Conservation (phyloP, 169 alveolate species). For the Theileria sp. region DNA sequence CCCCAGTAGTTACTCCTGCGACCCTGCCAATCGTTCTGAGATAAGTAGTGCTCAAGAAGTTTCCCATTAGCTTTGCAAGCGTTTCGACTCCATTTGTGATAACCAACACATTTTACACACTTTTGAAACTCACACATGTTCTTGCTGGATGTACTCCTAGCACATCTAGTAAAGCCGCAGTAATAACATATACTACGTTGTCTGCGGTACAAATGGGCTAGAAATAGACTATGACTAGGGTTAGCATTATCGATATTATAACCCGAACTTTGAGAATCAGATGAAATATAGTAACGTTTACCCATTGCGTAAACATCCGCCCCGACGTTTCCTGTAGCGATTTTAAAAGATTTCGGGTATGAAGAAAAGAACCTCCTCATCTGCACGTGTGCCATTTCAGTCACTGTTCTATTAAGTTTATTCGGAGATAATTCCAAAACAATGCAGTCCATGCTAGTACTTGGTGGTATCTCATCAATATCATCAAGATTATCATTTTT, state of each 20-base stretch:
- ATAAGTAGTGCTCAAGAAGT: slow-evolving; percentile 28
- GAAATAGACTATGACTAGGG: slow-evolving; percentile 24
- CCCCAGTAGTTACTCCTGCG: slow-evolving; percentile 47
- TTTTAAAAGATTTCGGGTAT: slow-evolving; percentile 35
- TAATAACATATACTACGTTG: slow-evolving; percentile 55
- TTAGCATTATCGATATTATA: neutral
- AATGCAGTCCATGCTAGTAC: slow-evolving; percentile 11
- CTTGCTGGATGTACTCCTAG: slow-evolving; percentile 33
- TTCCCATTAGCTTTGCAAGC: slow-evolving; percentile 44
- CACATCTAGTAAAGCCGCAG: slow-evolving; percentile 50
- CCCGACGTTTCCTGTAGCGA: slow-evolving; percentile 48
- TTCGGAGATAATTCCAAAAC: slow-evolving; percentile 10
- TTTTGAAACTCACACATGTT: slow-evolving; percentile 29
- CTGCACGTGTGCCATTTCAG: slow-evolving; percentile 62
- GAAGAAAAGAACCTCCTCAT: slow-evolving; percentile 46
- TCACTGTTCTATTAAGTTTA: slow-evolving; percentile 39
- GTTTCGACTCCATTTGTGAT: slow-evolving; percentile 50
- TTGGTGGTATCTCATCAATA: neutral
- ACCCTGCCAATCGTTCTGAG: slow-evolving; percentile 50
- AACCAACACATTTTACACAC: slow-evolving; percentile 40
- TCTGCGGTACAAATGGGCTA: slow-evolving; percentile 56
- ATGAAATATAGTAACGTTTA: slow-evolving; percentile 36
- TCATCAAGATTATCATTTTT: neutral
- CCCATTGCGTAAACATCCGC: slow-evolving; percentile 40
- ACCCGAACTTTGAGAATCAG: neutral